phyloP scores from a whole-genome alignment of 208 protist genomes.

The Acanthamoeba divionensis region DNA sequence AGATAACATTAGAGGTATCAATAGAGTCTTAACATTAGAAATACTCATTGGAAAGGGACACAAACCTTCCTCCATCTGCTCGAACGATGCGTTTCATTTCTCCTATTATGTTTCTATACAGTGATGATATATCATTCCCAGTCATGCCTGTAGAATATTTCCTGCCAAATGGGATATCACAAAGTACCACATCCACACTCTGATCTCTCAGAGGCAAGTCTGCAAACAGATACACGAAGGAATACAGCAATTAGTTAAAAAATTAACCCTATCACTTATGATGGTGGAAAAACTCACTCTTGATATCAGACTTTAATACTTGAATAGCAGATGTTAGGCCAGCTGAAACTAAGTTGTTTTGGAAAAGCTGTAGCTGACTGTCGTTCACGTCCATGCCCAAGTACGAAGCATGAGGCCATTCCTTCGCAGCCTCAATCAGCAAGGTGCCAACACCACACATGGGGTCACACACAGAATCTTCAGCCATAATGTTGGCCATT shows the following conservation, averaged over 20 bases:
- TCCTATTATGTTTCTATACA: no score
- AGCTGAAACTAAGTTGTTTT: neutral
- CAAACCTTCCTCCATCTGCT: no score
- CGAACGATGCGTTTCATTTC: no score
- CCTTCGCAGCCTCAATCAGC: conserved; percentile 22
- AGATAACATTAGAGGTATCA: neutral
- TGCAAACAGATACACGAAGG: neutral
- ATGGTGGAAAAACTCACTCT: neutral
- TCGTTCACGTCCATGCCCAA: conserved; percentile 7
- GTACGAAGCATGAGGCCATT: neutral
- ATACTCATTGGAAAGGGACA: neutral
- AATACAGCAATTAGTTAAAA: neutral
- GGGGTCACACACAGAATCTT: conserved; percentile 33
- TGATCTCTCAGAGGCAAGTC: neutral
- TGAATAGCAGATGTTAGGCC: neutral
- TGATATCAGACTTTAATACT: neutral
- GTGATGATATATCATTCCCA: no score
- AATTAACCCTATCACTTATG: neutral
- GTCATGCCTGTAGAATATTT: neutral
- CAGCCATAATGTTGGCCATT: neutral
- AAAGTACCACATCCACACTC: conserved; percentile 19
- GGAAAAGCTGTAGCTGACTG: neutral
- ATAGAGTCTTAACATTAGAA: neutral
- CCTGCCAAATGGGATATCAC: conserved; percentile 24
- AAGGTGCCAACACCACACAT: conserved; percentile 32